These are phyloP conservation scores for Tetrahymena thermophila DNA, from an alignment of 73 alveolate genomes.

Conservation along the genomic window DNA sequence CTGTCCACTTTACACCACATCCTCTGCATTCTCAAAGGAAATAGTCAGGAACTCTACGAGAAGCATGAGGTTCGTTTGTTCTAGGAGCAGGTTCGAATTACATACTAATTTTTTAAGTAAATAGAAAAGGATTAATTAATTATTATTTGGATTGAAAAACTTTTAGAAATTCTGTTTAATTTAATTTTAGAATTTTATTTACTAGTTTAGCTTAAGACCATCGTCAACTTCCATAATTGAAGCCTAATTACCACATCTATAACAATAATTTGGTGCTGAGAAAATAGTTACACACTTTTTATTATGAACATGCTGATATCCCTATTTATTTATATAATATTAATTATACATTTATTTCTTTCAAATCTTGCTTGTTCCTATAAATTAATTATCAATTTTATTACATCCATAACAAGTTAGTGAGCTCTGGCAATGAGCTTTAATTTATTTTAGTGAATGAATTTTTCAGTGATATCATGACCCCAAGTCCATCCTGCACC, in stretches of 20 bases:
- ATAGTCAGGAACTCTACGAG: conserved; percentile 50
- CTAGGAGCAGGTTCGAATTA: conserved; percentile 46
- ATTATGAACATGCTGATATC: conserved; percentile 53
- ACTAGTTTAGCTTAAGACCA: conserved; percentile 23
- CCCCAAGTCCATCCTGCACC: conserved; percentile 79
- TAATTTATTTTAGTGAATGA: conserved; percentile 23
- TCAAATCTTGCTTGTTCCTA: neutral
- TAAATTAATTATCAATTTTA: neutral
- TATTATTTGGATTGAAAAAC: neutral
- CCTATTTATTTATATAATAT: conserved; percentile 42
- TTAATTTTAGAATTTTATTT: neutral
- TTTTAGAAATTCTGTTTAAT: neutral
- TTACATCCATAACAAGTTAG: conserved; percentile 51
- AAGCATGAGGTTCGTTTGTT: conserved; percentile 43
- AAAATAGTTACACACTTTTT: conserved; percentile 79
- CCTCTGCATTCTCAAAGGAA: conserved; percentile 33
- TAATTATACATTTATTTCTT: neutral
- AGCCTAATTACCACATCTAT: conserved; percentile 89
- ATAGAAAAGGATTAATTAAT: neutral
- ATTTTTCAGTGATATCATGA: conserved; percentile 55
- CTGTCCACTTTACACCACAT: neutral
- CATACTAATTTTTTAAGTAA: neutral
- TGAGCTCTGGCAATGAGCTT: conserved; percentile 60
- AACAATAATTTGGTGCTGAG: conserved; percentile 94
- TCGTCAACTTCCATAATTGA: conserved; percentile 59